Conservation (phyloP, 306 rosid species). For the Heteromeles arbutifolia region DNA sequence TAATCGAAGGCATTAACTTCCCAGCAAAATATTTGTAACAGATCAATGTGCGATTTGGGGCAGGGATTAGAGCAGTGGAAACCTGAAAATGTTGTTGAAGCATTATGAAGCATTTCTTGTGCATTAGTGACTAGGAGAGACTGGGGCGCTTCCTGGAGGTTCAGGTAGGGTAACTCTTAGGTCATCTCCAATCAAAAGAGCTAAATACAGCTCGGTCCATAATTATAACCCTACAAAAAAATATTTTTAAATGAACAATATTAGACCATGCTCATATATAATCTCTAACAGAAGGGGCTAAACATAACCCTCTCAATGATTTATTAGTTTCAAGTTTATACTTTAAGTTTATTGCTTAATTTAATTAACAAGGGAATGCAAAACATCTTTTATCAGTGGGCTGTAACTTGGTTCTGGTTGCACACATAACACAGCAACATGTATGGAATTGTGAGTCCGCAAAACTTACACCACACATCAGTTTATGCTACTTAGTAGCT, state of each 20-base stretch:
- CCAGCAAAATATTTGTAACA: conserved; percentile 1
- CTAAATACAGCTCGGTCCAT: too few relatives aligned
- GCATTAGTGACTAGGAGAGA: conserved; percentile 25
- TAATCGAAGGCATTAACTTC: not conserved
- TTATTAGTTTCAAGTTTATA: too few relatives aligned
- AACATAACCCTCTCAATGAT: too few relatives aligned
- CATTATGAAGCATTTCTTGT: not conserved
- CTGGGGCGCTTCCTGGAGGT: not conserved
- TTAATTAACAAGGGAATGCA: conserved; percentile 58
- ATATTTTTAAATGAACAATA: too few relatives aligned
- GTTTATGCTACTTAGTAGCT: too few relatives aligned
- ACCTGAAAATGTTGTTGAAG: conserved; percentile 1
- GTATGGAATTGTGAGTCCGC: not conserved
- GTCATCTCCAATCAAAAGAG: conserved; percentile 52
- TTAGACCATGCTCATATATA: too few relatives aligned
- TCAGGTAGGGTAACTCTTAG: conserved; percentile 42
- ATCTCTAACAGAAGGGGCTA: conserved; percentile 42
- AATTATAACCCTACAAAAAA: too few relatives aligned
- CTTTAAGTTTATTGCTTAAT: too few relatives aligned
- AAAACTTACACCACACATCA: too few relatives aligned
- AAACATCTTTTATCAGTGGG: conserved; percentile 72
- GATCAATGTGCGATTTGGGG: not conserved
- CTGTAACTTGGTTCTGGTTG: conserved; percentile 93
- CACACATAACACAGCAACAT: conserved; percentile 91
- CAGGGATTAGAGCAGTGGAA: not conserved